A percentile compares a stretch with the other conserved stretches of the same genome.
Evolutionary conservation across 345 rosid genomes (phyloP).

Genomic region (Bruguiera gymnorhiza): DNA sequence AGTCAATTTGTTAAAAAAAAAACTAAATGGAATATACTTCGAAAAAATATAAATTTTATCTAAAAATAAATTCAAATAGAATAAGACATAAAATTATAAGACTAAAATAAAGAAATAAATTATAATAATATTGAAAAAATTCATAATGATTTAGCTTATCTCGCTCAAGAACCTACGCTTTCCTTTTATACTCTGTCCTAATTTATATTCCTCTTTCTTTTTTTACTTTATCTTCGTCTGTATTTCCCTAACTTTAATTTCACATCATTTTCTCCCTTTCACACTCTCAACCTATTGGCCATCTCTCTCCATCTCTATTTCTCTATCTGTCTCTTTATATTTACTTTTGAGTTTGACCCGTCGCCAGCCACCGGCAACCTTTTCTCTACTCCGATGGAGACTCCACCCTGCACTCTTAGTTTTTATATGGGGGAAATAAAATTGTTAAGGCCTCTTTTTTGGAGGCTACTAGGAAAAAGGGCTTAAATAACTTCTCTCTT

Average conservation of each 20-base stretch:
- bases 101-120: no score
- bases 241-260: background rate
- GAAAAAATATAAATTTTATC: no score
- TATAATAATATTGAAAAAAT: no score
- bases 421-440: slow-evolving; percentile 31
- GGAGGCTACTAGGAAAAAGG: slow-evolving; percentile 12
- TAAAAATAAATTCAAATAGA: no score
- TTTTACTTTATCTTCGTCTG: no score
- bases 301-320: slow-evolving; percentile 1
- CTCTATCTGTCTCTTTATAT: slow-evolving; percentile 23
- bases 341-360: slow-evolving; percentile 83
- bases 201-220: background rate
- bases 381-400: slow-evolving; percentile 42
- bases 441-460: slow-evolving; percentile 7
- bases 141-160: no score
- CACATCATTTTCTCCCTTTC: slow-evolving; percentile 17
- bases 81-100: no score
- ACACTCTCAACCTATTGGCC: slow-evolving; percentile 12
- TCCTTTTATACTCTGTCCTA: no score
- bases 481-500: slow-evolving; percentile 26
- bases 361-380: slow-evolving; percentile 74
- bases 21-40: no score
- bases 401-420: slow-evolving; percentile 46
- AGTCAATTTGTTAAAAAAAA: no score
- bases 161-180: no score